These are phyloP conservation scores for Lentithecium fluviatile DNA, from an alignment of 495 filamentous ascomycete genomes.

Conservation along the genomic window DNA sequence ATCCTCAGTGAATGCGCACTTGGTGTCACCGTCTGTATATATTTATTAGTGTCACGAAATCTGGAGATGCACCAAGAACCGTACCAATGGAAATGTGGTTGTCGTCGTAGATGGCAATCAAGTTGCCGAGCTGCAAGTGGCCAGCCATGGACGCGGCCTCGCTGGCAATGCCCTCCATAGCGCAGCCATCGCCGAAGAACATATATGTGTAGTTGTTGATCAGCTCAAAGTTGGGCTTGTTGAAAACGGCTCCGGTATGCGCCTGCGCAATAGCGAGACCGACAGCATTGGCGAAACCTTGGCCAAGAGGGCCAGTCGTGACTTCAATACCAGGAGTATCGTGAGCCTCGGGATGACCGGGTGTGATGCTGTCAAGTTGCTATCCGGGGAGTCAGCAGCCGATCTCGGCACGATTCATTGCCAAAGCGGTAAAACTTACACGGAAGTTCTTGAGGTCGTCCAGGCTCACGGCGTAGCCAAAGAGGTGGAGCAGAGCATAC, in stretches of 20 bases:
- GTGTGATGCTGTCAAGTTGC: conserved; percentile 88
- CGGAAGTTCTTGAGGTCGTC: conserved; percentile 96
- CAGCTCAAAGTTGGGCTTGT: conserved; percentile 92
- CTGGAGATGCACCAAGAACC: conserved; percentile 20
- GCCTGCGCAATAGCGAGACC: conserved; percentile 95
- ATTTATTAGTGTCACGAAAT: conserved; percentile 32
- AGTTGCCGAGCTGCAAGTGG: conserved; percentile 95
- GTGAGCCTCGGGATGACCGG: conserved; percentile 94
- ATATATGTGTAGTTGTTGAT: conserved; percentile 94
- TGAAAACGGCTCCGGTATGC: conserved; percentile 86
- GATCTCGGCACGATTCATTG: conserved; percentile 4
- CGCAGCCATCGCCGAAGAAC: conserved; percentile 98
- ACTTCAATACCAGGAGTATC: conserved; percentile 97
- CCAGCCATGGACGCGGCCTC: conserved; percentile 92
- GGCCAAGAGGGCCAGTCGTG: conserved; percentile 62
- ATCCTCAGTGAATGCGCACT: conserved; percentile 95
- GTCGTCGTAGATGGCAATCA: conserved; percentile 96
- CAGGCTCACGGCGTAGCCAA: conserved; percentile 80
- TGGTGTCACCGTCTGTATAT: conserved; percentile 80
- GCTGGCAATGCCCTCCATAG: conserved; percentile 95
- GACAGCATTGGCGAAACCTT: conserved; percentile 41
- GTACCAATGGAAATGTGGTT: conserved; percentile 93
- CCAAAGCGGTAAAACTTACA: conserved; percentile 57
- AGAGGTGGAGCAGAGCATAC: conserved; percentile 96
- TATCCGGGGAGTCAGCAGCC: conserved; percentile 39